These are phyloP conservation scores for Colletotrichum magnum DNA, from an alignment of 2,329 filamentous ascomycete species.

Conservation along the genomic window DNA sequence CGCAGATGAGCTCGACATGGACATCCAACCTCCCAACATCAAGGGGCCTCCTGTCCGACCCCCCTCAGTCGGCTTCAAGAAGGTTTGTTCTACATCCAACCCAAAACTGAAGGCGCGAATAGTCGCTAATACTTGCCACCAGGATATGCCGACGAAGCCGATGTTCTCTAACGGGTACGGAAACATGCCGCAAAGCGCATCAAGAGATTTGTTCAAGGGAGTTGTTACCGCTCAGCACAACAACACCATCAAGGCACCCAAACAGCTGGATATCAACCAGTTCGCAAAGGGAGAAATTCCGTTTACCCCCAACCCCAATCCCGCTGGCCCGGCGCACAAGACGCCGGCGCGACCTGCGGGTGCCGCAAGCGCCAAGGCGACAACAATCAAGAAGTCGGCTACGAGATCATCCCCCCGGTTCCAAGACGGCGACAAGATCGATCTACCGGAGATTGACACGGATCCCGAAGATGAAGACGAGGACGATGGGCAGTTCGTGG, in stretches of 20 bases:
- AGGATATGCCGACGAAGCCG: constrained; percentile 74
- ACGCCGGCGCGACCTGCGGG: constrained; percentile 74
- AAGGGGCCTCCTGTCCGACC: constrained; percentile 90
- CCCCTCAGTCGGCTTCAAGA: constrained; percentile 74
- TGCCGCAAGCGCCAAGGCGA: constrained; percentile 65
- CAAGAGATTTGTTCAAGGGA: constrained; percentile 75
- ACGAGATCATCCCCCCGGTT: constrained; percentile 85
- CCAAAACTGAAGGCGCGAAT: too few species aligned
- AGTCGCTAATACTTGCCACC: constrained; percentile 33
- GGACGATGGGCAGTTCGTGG: constrained; percentile 73
- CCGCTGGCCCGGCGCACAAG: constrained; percentile 72
- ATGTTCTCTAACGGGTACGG: constrained; percentile 74
- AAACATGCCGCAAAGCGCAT: constrained; percentile 67
- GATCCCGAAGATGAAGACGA: constrained; percentile 92
- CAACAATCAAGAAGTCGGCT: constrained; percentile 67
- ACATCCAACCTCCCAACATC: constrained; percentile 71
- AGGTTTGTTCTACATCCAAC: constrained; percentile 64
- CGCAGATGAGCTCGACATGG: constrained; percentile 73
- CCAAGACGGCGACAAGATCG: constrained; percentile 89
- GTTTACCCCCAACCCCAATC: constrained; percentile 80
- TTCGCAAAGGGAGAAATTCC: constrained; percentile 91
- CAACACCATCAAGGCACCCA: constrained; percentile 72
- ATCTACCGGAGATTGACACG: constrained; percentile 94
- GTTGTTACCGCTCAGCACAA: constrained; percentile 78
- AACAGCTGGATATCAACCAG: constrained; percentile 88